Evolutionary conservation across 2,329 filamentous ascomycete species (phyloP).

Genomic region (Fusarium sp.): DNA sequence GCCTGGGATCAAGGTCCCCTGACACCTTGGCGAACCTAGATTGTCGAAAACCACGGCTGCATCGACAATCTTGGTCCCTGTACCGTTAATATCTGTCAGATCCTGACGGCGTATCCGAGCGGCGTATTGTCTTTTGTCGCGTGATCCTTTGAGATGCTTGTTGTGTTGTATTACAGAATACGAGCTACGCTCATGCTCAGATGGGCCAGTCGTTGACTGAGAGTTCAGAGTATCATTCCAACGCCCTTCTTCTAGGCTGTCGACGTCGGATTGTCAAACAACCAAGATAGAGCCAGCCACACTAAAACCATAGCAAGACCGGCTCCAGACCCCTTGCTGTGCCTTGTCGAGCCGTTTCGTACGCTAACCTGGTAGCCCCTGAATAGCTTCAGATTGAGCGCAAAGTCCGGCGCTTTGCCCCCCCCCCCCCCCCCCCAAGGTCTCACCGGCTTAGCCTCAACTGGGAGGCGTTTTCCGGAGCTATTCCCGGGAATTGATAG

Average conservation of each 20-base stretch:
- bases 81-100: background rate
- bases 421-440: background rate
- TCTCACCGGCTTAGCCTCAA: background rate
- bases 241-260: background rate
- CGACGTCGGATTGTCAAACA: background rate
- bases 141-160: background rate
- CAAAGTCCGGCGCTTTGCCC: background rate
- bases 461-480: background rate
- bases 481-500: background rate
- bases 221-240: background rate
- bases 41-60: slow-evolving; percentile 9
- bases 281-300: background rate
- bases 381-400: background rate
- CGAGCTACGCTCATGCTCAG: background rate
- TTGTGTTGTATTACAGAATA: background rate
- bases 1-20: background rate
- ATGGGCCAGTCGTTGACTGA: background rate
- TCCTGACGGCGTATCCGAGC: background rate
- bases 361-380: background rate
- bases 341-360: background rate
- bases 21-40: slow-evolving; percentile 10
- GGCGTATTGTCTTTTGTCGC: background rate
- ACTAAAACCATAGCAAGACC: background rate
- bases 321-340: background rate
- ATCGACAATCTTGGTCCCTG: slow-evolving; percentile 10